These are phyloP conservation scores for Penicillium subrubescens DNA, from an alignment of 495 filamentous ascomycete species.

Conservation along the genomic window DNA sequence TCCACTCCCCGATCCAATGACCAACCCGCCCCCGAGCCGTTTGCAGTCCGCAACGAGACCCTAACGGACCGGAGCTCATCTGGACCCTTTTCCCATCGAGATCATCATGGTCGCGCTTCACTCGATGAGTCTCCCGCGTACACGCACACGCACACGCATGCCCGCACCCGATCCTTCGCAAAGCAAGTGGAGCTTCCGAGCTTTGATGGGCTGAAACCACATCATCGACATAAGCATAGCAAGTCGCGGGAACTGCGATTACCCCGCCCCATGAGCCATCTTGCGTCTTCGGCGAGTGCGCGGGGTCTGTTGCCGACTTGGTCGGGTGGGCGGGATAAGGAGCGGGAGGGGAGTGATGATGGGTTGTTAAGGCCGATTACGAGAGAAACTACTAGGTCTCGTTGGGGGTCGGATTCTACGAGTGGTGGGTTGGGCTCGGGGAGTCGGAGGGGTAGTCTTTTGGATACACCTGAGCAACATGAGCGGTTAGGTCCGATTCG, in stretches of 20 bases:
- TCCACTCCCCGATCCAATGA: constrained; percentile 18
- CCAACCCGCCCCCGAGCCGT: constrained; percentile 14
- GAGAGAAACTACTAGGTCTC: constrained; percentile 36
- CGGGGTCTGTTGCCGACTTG: constrained; percentile 40
- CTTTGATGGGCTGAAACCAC: constrained; percentile 24
- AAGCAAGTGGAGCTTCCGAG: constrained; percentile 20
- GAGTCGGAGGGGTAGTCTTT: constrained; percentile 38
- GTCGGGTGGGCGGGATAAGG: constrained; percentile 36
- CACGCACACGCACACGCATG: not conserved
- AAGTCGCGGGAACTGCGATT: constrained; percentile 43
- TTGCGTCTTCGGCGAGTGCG: constrained; percentile 38
- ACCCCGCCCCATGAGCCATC: constrained; percentile 41
- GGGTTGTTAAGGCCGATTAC: constrained; percentile 37
- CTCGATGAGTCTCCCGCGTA: not conserved
- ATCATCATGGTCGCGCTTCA: not conserved
- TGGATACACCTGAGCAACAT: constrained; percentile 33
- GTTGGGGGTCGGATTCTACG: constrained; percentile 40
- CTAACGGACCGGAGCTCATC: not conserved
- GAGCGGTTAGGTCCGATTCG: constrained; percentile 35
- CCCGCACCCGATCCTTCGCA: not conserved
- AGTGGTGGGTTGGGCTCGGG: constrained; percentile 20
- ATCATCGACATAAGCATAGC: constrained; percentile 36
- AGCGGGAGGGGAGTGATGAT: constrained; percentile 35
- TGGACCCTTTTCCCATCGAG: not conserved
- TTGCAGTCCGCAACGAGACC: constrained; percentile 16